A percentile compares a stretch with the other conserved stretches of the same genome.
Evolutionary conservation across 1,284 basidiomycete genomes (phyloP).

Genomic region (Pseudozyma hubeiensis): DNA sequence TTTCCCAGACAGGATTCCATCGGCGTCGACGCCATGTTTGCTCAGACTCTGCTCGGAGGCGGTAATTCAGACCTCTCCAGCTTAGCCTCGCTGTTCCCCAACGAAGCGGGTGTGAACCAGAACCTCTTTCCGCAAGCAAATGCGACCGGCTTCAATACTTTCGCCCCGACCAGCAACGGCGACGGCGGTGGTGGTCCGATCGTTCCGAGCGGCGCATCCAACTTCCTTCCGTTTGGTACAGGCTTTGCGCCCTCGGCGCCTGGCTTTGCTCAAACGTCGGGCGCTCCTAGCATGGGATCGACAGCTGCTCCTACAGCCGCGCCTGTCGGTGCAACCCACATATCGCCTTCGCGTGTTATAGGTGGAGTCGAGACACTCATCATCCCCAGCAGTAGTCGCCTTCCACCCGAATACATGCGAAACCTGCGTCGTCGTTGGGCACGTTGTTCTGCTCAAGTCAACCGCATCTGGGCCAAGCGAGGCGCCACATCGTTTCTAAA

Average conservation of each 20-base stretch:
- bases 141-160: slow-evolving; percentile 7
- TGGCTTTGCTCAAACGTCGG: background rate
- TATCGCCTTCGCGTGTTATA: background rate
- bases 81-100: slow-evolving; percentile 24
- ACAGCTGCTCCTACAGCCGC: background rate
- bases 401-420: slow-evolving; percentile 6
- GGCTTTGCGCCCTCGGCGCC: slow-evolving; percentile 1
- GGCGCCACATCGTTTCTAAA: slow-evolving; percentile 30
- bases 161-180: background rate
- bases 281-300: background rate
- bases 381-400: background rate
- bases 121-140: slow-evolving; percentile 15
- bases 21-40: slow-evolving; percentile 34
- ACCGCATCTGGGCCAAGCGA: slow-evolving; percentile 37
- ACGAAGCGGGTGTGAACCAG: slow-evolving; percentile 13
- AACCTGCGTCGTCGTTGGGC: slow-evolving; percentile 16
- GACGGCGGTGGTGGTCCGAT: background rate
- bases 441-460: slow-evolving; percentile 27
- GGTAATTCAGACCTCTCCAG: slow-evolving; percentile 17
- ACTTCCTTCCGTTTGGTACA: slow-evolving; percentile 1
- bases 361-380: slow-evolving; percentile 10
- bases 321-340: background rate
- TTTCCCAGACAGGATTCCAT: slow-evolving; percentile 5
- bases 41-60: slow-evolving; percentile 41
- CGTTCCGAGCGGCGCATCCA: background rate